Conservation (phyloP, 2,329 filamentous ascomycete genomes). For the Venturia effusa region DNA sequence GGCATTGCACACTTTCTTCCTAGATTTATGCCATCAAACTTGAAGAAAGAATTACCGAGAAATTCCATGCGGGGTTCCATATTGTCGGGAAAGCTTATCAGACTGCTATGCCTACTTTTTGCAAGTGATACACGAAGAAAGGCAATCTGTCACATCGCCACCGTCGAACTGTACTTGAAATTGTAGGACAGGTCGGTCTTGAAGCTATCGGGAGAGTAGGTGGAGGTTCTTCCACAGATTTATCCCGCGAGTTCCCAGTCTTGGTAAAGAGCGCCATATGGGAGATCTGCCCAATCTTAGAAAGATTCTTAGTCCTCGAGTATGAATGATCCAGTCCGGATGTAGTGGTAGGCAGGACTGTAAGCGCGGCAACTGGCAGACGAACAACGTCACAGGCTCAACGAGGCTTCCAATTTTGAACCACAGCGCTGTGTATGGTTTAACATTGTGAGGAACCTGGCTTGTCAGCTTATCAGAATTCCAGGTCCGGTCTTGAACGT, state of each 20-base stretch:
- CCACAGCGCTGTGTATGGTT: too few relatives aligned
- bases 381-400: too few relatives aligned
- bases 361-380: too few relatives aligned
- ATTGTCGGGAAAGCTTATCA: not conserved
- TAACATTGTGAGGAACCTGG: too few relatives aligned
- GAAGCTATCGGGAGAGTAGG: not conserved
- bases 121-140: not conserved
- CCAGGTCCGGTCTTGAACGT: too few relatives aligned
- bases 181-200: not conserved
- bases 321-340: not conserved
- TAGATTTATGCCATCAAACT: too few relatives aligned
- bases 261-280: not conserved
- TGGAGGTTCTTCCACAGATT: not conserved
- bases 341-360: not conserved
- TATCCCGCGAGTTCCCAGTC: not conserved
- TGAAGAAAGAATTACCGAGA: too few relatives aligned
- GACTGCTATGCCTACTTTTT: too few relatives aligned
- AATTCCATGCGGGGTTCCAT: conserved; percentile 7
- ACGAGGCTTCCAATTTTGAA: too few relatives aligned
- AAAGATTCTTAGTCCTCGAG: not conserved
- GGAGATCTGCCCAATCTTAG: not conserved
- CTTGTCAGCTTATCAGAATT: too few relatives aligned
- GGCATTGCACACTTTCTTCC: too few relatives aligned
- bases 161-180: not conserved
- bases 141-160: not conserved